Percentiles rank a stretch among this genome's conserved stretches.
These are phyloP conservation scores for Arthrobotrys iridis DNA, from an alignment of 2,329 filamentous ascomycete genomes.

Conservation along the genomic window DNA sequence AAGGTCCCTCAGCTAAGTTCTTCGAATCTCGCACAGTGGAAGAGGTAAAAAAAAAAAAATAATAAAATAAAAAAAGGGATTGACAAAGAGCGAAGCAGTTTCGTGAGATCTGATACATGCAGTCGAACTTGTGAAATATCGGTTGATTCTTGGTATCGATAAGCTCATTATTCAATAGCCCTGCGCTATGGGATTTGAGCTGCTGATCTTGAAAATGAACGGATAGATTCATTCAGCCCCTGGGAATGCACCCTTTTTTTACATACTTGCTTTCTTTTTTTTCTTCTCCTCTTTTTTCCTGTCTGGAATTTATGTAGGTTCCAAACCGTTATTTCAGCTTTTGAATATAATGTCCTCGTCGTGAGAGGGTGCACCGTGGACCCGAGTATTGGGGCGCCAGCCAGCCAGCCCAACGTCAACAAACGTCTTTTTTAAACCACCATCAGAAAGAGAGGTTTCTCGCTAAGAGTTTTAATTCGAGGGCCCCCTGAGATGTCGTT, in stretches of 20 bases:
- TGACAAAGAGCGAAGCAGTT: too few relatives aligned
- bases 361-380: slow-evolving; percentile 17
- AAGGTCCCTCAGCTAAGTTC: slow-evolving; percentile 19
- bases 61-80: too few relatives aligned
- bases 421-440: slow-evolving; percentile 36
- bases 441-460: slow-evolving; percentile 30
- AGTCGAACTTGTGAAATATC: slow-evolving; percentile 11
- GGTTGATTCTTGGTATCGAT: slow-evolving; percentile 26
- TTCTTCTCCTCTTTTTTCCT: too few relatives aligned
- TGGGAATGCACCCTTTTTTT: neutral
- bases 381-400: slow-evolving; percentile 23
- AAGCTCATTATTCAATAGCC: slow-evolving; percentile 7
- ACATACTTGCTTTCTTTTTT: too few relatives aligned
- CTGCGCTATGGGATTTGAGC: too few relatives aligned
- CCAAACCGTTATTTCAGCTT: neutral
- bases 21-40: slow-evolving; percentile 32
- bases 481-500: neutral
- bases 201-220: slow-evolving; percentile 16
- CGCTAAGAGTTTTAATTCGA: slow-evolving; percentile 29
- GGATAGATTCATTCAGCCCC: neutral
- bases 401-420: slow-evolving; percentile 21
- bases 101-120: slow-evolving; percentile 38
- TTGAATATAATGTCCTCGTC: neutral
- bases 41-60: too few relatives aligned
- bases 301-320: too few relatives aligned